Evolutionary conservation across 2,329 filamentous ascomycete species (phyloP).

Genomic region (Aspergillus pseudoviridinutans): DNA sequence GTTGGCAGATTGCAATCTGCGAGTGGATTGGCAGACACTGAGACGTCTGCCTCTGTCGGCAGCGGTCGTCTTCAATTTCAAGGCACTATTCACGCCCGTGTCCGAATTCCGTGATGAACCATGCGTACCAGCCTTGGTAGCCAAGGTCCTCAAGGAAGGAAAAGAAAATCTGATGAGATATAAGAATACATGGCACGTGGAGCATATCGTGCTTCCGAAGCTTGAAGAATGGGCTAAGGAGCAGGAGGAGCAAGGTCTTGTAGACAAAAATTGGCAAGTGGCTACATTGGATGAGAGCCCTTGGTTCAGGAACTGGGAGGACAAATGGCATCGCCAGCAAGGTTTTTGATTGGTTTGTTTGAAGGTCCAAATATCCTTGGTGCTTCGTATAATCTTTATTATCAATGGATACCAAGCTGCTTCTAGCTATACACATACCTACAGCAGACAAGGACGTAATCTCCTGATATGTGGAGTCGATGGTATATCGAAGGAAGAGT

Average conservation of each 20-base stretch:
- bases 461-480: not conserved
- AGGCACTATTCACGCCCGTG: slow-evolving; percentile 75
- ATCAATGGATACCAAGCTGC: not conserved
- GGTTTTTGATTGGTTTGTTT: slow-evolving; percentile 46
- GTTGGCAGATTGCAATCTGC: slow-evolving; percentile 60
- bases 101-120: slow-evolving; percentile 67
- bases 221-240: slow-evolving; percentile 61
- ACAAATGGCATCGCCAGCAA: slow-evolving; percentile 66
- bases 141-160: slow-evolving; percentile 66
- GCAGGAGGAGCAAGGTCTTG: slow-evolving; percentile 60
- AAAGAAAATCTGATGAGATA: slow-evolving; percentile 71
- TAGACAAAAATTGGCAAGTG: slow-evolving; percentile 61
- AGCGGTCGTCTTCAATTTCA: slow-evolving; percentile 82
- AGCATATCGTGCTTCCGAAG: slow-evolving; percentile 65
- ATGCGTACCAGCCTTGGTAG: slow-evolving; percentile 64
- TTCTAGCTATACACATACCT: not conserved
- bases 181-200: slow-evolving; percentile 76
- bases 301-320: slow-evolving; percentile 72
- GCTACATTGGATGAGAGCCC: slow-evolving; percentile 70
- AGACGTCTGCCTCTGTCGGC: slow-evolving; percentile 72
- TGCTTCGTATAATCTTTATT: not conserved
- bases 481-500: not conserved
- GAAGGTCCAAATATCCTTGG: not conserved
- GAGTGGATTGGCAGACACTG: slow-evolving; percentile 86
- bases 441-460: not conserved